These are phyloP conservation scores for Starmerella roubikii DNA, from an alignment of 805 yeast genomes.

Conservation along the genomic window DNA sequence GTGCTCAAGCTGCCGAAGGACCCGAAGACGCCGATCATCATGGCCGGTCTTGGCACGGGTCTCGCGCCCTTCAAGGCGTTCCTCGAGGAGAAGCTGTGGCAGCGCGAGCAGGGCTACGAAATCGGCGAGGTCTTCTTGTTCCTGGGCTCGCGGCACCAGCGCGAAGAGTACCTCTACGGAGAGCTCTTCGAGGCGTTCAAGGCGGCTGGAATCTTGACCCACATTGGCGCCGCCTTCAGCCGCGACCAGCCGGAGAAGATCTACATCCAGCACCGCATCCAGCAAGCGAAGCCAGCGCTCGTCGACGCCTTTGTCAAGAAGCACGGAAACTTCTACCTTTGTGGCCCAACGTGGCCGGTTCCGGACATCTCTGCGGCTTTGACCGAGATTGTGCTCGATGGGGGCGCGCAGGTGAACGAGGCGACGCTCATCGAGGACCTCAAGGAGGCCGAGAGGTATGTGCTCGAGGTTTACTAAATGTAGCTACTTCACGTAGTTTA, in stretches of 20 bases:
- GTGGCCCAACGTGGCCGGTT: slow-evolving; percentile 99
- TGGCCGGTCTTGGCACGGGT: slow-evolving; percentile 97
- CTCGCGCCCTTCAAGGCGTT: slow-evolving; percentile 97
- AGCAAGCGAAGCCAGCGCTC: slow-evolving; percentile 57
- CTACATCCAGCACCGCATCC: slow-evolving; percentile 86
- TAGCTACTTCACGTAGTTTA: too few relatives aligned
- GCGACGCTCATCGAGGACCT: slow-evolving; percentile 76
- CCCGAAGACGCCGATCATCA: slow-evolving; percentile 77
- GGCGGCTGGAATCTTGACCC: slow-evolving; percentile 83
- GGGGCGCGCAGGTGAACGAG: slow-evolving; percentile 59
- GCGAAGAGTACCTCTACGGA: slow-evolving; percentile 90
- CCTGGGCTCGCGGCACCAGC: slow-evolving; percentile 88
- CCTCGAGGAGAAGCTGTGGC: slow-evolving; percentile 90
- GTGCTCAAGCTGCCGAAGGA: slow-evolving; percentile 91
- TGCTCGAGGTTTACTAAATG: slow-evolving; percentile 73
- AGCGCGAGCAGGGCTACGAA: slow-evolving; percentile 71
- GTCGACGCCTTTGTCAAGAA: slow-evolving; percentile 65
- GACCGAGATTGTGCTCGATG: slow-evolving; percentile 61
- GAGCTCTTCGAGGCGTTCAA: slow-evolving; percentile 95
- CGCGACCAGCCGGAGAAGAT: slow-evolving; percentile 93
- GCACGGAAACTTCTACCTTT: slow-evolving; percentile 82
- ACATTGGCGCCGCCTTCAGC: slow-evolving; percentile 94
- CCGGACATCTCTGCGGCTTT: slow-evolving; percentile 88
- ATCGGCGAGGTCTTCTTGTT: slow-evolving; percentile 81
- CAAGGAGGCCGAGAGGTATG: slow-evolving; percentile 85